Conservation (phyloP, 805 yeast species). For the Kregervanrija delftensis region DNA sequence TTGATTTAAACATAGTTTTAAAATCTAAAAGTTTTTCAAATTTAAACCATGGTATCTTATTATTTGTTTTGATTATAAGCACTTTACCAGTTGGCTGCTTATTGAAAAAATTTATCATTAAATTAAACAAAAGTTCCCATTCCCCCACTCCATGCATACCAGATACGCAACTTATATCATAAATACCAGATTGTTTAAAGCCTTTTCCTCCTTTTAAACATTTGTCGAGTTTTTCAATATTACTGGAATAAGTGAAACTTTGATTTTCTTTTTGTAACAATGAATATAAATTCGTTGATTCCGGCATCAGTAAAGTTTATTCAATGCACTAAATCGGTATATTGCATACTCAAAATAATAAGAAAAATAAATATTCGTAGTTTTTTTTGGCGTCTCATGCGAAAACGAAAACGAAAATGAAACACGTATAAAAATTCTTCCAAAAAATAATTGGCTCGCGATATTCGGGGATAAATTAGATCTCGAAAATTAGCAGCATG, state of each 20-base stretch:
- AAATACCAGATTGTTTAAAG: constrained; percentile 16
- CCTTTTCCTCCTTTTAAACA: constrained; percentile 17
- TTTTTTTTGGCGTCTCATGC: too few relatives aligned
- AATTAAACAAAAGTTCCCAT: constrained; percentile 21
- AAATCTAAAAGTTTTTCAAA: constrained; percentile 8
- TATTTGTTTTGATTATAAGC: constrained; percentile 12
- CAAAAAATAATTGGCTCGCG: too few relatives aligned
- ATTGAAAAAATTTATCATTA: constrained; percentile 10
- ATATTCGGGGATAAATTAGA: too few relatives aligned
- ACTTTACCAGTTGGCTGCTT: constrained; percentile 2
- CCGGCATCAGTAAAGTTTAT: too few relatives aligned
- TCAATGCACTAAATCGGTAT: too few relatives aligned
- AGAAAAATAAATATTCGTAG: too few relatives aligned
- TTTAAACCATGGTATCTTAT: constrained; percentile 23
- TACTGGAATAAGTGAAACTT: constrained; percentile 11
- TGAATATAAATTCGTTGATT: neutral
- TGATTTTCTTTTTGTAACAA: neutral
- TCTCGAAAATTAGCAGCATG: too few relatives aligned
- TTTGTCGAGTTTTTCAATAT: constrained; percentile 15
- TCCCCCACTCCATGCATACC: constrained; percentile 20
- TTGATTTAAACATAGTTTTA: neutral
- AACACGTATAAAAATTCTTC: too few relatives aligned
- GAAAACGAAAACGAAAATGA: too few relatives aligned
- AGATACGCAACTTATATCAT: constrained; percentile 23
- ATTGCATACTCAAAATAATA: too few relatives aligned